Evolutionary conservation across 192 early-diverging fungal species (phyloP), one percentile per base, ranked within the genome.

Genomic region (Spizellomyces sp.): DNA sequence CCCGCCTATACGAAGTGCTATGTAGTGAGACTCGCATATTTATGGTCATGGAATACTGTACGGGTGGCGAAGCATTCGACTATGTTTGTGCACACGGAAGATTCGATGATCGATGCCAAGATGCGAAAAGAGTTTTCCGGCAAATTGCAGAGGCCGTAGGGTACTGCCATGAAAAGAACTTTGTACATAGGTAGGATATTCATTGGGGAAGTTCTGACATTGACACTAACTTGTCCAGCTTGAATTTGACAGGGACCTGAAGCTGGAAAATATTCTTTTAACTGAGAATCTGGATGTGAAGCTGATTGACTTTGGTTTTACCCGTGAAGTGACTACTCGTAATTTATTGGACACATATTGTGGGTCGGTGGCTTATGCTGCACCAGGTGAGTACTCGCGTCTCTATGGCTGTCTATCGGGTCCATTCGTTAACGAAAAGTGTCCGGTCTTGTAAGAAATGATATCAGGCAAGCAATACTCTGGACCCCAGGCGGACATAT

Each of bases 211-310:
- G 36, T 56, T 3, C 6, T 67, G 12, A 67, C 48, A 22, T 54
- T 9, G 10, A 9, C 9, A 9, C 59, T 12, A 27, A 36, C 1
- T 12, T 12, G 1, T 61, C 4, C 27, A 19, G 12, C 4, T 36
- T 27, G 12, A 61, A 19, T 36, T 12, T 27, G 10, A 61, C 48
- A 81, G 95, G 71, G 96, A 98, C 84, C 80, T 98, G 54, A 98
- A 98, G 79, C 82, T 96, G 50, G 95, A 98, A 79, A 99, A 96
- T 69, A 95, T 99, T 52, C 71, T 98, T 73, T 79, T 98, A 56
- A 92, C 91, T 10, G 67, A 84, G 62, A 89, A 96, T 64, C 90
- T 93, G 9, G 89, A 96, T 55, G 90, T 99, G 74, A 98, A 98
- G 82, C 86, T 99, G 69, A 95, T 95, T 46, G 96, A 99, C 82